Base-by-base conservation (phyloP, 192 early-diverging fungal genomes). In the Gamsiella multidivaricata region DNA sequence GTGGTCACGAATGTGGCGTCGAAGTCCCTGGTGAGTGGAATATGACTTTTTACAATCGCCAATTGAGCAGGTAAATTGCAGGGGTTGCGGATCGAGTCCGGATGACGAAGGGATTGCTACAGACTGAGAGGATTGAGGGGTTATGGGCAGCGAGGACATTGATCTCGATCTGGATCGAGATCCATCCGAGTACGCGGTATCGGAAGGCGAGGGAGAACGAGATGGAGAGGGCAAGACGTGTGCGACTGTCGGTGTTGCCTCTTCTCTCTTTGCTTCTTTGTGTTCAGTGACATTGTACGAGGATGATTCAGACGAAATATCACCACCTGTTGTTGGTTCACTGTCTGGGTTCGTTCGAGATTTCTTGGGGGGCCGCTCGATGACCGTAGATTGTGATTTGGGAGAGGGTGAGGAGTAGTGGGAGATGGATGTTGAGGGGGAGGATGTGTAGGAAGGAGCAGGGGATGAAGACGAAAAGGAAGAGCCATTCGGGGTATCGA, bases 1-100 rank as follows among this genome's bases (percentile, higher is more conserved):
- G 59, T 76, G 73, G n/a, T 76, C 73, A 6, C 65, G 73, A 59
- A 76, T 76, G 29, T 76, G 73, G 20, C 59, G 31, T 10, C 64
- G 64, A 23, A 76, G 65, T 5, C 64, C 64, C 46, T 76, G 64
- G 36, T 66, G 73, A 8, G 64, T 76, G 2, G 65, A 54, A 31
- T 76, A 66, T 3, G 64, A 42, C 39, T 61, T 67, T 39, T 32
- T 57, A 28, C 73, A 76, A 7, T 76, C 45, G n/a, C 55, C 62
- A 25, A 76, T 61, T 1, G 63, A 52, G 33, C 73, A 76, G 18
- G 29, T 31, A 26, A 55, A 76, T 15, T 28, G 55, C 31, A 75
- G 62, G 14, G 23, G 23, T 31, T 43, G 61, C 23, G 61, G 26
- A 26, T 39, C 34, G 20, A 41, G 43, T 0, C 7, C 41, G n/a